Evolutionary conservation across 805 yeast genomes (phyloP).

Genomic region (Starmera caribaea): DNA sequence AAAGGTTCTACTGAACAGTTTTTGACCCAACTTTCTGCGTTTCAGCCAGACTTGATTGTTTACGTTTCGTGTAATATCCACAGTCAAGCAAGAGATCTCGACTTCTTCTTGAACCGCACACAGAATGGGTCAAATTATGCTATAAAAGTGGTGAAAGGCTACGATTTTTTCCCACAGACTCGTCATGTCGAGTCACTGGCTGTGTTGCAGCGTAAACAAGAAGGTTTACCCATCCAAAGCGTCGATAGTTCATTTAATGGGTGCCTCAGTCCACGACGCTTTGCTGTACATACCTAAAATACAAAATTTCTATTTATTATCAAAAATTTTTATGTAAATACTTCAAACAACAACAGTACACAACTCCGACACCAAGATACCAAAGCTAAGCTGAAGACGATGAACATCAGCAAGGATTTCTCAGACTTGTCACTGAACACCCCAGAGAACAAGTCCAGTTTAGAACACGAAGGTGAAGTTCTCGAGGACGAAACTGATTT

Average conservation of each 20-base stretch:
- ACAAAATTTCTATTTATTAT: no score
- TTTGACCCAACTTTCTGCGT: conserved; percentile 73
- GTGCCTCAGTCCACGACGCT: no score
- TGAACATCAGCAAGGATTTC: conserved; percentile 1
- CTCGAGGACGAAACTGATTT: background rate
- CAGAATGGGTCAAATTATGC: conserved; percentile 49
- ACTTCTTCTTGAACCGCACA: conserved; percentile 62
- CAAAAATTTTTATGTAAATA: no score
- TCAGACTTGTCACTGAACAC: conserved; percentile 1
- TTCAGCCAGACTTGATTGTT: conserved; percentile 72
- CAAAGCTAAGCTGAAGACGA: background rate
- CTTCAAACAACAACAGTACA: no score
- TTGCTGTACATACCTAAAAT: no score
- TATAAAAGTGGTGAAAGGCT: conserved; percentile 77
- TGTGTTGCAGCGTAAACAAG: conserved; percentile 31
- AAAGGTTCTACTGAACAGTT: conserved; percentile 89
- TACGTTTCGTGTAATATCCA: conserved; percentile 95
- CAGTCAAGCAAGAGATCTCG: conserved; percentile 93
- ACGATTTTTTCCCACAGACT: conserved; percentile 93
- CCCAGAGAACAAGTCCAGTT: background rate
- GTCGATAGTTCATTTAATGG: no score
- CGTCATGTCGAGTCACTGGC: conserved; percentile 86
- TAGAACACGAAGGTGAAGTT: background rate
- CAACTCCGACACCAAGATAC: no score
- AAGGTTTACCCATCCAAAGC: no score